Percentiles rank a stretch among this genome's conserved stretches.
Conservation (phyloP, 768 basidiomycete species). For the Xanthoconium stramineum region DNA sequence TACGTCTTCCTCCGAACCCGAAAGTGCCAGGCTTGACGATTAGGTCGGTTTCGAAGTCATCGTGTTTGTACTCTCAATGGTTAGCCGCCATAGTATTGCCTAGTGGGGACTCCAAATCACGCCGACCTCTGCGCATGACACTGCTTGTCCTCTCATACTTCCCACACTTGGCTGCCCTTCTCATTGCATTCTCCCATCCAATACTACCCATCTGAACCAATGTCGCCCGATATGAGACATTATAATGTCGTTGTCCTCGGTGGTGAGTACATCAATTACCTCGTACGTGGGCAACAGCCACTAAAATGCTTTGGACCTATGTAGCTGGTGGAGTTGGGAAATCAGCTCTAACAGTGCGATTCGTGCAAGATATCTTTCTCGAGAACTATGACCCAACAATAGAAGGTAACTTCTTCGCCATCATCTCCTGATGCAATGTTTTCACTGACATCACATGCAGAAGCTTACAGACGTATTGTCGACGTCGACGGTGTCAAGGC, state of each 20-base stretch:
- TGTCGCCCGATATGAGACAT: slow-evolving; percentile 50
- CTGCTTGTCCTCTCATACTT: slow-evolving; percentile 18
- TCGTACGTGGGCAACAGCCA: not conserved
- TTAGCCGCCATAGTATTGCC: slow-evolving; percentile 3
- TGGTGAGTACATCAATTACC: slow-evolving; percentile 43
- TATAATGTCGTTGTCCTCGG: slow-evolving; percentile 81
- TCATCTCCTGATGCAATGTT: not conserved
- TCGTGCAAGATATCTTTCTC: slow-evolving; percentile 68
- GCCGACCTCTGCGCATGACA: slow-evolving; percentile 6
- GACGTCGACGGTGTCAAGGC: slow-evolving; percentile 64
- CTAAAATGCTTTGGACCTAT: slow-evolving; percentile 6
- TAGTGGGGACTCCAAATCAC: slow-evolving; percentile 4
- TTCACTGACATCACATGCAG: slow-evolving; percentile 35
- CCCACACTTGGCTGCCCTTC: slow-evolving; percentile 17
- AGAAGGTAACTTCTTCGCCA: slow-evolving; percentile 50
- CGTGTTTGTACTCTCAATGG: not conserved
- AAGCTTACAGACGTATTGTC: slow-evolving; percentile 66
- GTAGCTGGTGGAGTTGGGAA: slow-evolving; percentile 87
- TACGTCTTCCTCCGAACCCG: not conserved
- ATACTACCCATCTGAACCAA: not conserved
- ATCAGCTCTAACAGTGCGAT: slow-evolving; percentile 80
- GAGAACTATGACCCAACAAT: slow-evolving; percentile 83
- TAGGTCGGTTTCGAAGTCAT: slow-evolving; percentile 3
- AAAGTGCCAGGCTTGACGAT: not conserved
- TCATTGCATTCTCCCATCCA: slow-evolving; percentile 9